Evolutionary conservation across 257 asterid genomes (phyloP), one percentile per base, ranked within the genome.

Genomic region (Orobanche coerulescens): DNA sequence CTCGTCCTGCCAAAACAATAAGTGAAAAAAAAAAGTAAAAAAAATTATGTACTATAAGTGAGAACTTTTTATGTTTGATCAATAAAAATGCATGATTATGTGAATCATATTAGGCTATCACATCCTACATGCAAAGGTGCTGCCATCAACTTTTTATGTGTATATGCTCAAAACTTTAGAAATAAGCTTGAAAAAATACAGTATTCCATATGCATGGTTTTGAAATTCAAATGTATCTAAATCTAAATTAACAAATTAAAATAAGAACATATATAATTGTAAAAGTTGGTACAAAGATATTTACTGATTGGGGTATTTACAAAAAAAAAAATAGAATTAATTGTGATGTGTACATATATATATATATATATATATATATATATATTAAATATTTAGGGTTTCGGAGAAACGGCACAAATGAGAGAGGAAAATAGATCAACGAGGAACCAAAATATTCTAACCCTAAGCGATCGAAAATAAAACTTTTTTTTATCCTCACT

Each of bases 1-100:
- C 65, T 86, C 95, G 18, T 90, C 94, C 94, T 90, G 79, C 67
- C 53, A 64, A 6, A 19, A 47, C 5, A 25, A n/a, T n/a, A n/a
- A n/a, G n/a, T n/a, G n/a, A 26, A 3, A 4, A 13, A 44, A 44
- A 15, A 19, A 19, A 46, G 10, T 6, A 2, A 46, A 18, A 5
- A 3, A 46, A 15, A 11, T 36, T 10, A 36, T 36, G 16, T 6
- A 40, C 6, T n/a, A n/a, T n/a, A 81, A 81, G 42, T 25, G 51
- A 51, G 74, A 78, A 67, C 66, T 63, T 51, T n/a, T n/a, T n/a
- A n/a, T n/a, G n/a, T n/a, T n/a, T n/a, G n/a, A n/a, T n/a, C n/a
- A n/a, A n/a, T n/a, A n/a, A n/a, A n/a, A n/a, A n/a, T n/a, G n/a
- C n/a, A n/a, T n/a, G n/a, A n/a, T n/a, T n/a, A n/a, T n/a, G n/a